Percentiles rank a stretch among this genome's conserved stretches.
Conservation (phyloP, 2,329 filamentous ascomycete genomes). For the Cladophialophora yegresii region DNA sequence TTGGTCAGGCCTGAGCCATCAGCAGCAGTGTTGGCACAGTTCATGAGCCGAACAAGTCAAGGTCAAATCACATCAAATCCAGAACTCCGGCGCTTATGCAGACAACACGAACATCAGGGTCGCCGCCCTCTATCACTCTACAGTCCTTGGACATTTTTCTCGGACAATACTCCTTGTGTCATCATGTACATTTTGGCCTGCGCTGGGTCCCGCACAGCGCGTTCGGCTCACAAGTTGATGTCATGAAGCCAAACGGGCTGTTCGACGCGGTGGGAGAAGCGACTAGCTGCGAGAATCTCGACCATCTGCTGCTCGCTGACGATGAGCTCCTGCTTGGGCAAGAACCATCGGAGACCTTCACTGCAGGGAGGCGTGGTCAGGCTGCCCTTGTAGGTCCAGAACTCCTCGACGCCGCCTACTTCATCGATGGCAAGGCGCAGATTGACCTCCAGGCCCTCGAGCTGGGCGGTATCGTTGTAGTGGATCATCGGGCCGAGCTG, state of each 20-base stretch:
- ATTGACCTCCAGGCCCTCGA: slow-evolving; percentile 30
- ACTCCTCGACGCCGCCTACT: slow-evolving; percentile 30
- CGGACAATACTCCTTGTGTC: background rate
- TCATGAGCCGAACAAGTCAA: background rate
- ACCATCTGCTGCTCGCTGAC: slow-evolving; percentile 53
- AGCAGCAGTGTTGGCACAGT: background rate
- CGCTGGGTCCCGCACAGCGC: background rate
- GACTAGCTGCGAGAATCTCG: slow-evolving; percentile 49
- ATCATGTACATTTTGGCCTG: background rate
- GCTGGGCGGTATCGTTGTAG: slow-evolving; percentile 42
- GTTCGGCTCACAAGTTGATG: slow-evolving; percentile 44
- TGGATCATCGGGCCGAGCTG: slow-evolving; percentile 45
- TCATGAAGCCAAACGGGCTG: slow-evolving; percentile 52
- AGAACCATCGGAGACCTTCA: slow-evolving; percentile 58
- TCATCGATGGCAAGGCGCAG: slow-evolving; percentile 29
- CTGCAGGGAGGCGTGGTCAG: slow-evolving; percentile 65
- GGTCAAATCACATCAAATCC: background rate
- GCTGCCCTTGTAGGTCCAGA: slow-evolving; percentile 59
- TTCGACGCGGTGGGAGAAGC: slow-evolving; percentile 49
- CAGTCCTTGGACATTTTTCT: background rate
- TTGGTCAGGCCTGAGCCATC: background rate
- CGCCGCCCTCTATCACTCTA: background rate
- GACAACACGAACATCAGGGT: background rate
- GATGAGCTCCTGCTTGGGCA: slow-evolving; percentile 42
- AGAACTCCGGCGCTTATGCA: background rate